Conservation (phyloP, 2,329 filamentous ascomycete genomes). For the Calonectria henricotiae region DNA sequence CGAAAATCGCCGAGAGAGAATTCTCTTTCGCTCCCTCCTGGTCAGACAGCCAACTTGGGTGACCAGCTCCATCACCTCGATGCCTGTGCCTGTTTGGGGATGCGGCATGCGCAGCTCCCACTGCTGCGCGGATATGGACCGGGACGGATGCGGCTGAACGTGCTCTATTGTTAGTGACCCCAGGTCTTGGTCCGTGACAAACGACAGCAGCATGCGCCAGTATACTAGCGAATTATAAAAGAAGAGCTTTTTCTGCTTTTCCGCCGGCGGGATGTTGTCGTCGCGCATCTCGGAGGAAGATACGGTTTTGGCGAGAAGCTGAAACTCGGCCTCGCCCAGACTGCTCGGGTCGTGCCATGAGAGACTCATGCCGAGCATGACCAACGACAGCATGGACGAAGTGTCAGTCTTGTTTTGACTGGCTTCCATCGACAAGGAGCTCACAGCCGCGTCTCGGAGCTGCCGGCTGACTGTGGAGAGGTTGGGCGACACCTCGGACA, state of each 20-base stretch:
- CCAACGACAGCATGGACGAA: constrained; percentile 70
- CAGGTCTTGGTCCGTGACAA: constrained; percentile 47
- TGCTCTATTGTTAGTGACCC: constrained; percentile 19
- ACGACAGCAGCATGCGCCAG: constrained; percentile 52
- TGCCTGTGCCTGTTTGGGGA: constrained; percentile 51
- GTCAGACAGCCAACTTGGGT: constrained; percentile 49
- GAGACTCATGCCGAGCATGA: constrained; percentile 73
- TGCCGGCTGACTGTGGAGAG: constrained; percentile 68
- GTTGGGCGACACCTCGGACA: constrained; percentile 66
- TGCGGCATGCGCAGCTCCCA: constrained; percentile 48
- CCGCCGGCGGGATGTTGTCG: constrained; percentile 29
- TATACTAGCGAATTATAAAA: constrained; percentile 52
- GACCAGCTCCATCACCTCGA: constrained; percentile 50
- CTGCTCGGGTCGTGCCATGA: constrained; percentile 73
- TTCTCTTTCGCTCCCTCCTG: constrained; percentile 48
- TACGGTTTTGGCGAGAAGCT: constrained; percentile 43
- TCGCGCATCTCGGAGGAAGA: constrained; percentile 32
- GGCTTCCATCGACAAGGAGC: constrained; percentile 67
- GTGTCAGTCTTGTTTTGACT: constrained; percentile 66
- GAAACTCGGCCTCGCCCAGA: constrained; percentile 60
- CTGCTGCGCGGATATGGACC: constrained; percentile 34
- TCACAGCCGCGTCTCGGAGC: constrained; percentile 67
- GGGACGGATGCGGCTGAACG: constrained; percentile 35
- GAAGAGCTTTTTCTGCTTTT: constrained; percentile 50
- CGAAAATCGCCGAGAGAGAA: constrained; percentile 45